Conservation (phyloP, 192 early-diverging fungal species). For the Endogone sp. region DNA sequence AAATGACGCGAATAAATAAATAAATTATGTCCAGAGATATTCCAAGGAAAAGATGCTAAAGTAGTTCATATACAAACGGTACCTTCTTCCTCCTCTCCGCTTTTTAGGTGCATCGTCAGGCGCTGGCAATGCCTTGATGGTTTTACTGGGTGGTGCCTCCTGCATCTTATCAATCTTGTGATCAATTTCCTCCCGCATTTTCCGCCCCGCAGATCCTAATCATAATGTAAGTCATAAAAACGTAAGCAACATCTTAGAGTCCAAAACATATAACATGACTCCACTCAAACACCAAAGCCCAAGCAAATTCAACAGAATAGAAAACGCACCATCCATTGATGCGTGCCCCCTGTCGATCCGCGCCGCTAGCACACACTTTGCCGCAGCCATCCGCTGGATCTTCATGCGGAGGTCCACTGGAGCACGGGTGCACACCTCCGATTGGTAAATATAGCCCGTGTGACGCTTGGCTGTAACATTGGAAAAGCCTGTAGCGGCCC, state of each 20-base stretch:
- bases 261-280: neutral
- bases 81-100: conserved; percentile 82
- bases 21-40: neutral
- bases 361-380: conserved; percentile 77
- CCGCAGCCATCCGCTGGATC: conserved; percentile 74
- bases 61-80: too few relatives aligned
- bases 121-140: conserved; percentile 84
- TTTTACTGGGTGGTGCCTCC: conserved; percentile 82
- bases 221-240: neutral
- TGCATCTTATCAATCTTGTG: conserved; percentile 82
- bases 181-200: conserved; percentile 76
- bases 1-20: neutral
- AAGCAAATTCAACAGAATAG: neutral
- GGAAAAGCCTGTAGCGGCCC: conserved; percentile 63
- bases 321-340: conserved; percentile 55
- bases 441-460: conserved; percentile 76
- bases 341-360: conserved; percentile 79
- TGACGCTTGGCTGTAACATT: conserved; percentile 64
- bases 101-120: conserved; percentile 91
- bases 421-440: conserved; percentile 60
- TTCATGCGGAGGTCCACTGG: conserved; percentile 78
- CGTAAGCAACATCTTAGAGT: neutral
- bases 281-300: too few relatives aligned
- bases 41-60: neutral
- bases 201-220: conserved; percentile 41